Percentiles rank a stretch among this genome's conserved stretches.
phyloP scores from a whole-genome alignment of 164 flowering plant genomes.

The Echeveria elegans region DNA sequence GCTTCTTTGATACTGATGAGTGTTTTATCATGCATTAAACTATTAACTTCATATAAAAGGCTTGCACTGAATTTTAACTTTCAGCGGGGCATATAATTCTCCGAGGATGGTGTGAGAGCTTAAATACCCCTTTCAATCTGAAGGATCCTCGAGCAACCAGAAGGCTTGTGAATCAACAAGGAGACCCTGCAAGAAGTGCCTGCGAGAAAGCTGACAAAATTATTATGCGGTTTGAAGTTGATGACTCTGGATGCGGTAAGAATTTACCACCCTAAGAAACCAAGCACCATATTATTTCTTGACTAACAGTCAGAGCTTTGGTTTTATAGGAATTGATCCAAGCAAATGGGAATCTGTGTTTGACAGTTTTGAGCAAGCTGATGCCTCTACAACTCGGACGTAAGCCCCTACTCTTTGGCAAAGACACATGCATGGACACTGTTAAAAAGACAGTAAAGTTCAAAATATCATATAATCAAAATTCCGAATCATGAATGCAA shows the following conservation, averaged over 20 bases:
- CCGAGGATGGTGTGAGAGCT: conserved; percentile 81
- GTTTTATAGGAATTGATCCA: conserved; percentile 70
- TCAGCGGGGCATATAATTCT: conserved; percentile 82
- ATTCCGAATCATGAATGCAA: not conserved
- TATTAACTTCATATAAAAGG: not conserved
- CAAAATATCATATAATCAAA: not conserved
- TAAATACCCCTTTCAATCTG: conserved; percentile 23
- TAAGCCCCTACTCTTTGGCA: conserved; percentile 26
- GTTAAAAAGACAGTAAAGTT: not conserved
- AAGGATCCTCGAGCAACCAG: conserved; percentile 26
- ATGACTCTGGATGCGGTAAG: conserved; percentile 94
- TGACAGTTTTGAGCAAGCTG: conserved; percentile 99
- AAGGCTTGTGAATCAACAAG: conserved; percentile 42
- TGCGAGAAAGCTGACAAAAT: conserved; percentile 45
- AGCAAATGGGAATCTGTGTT: conserved; percentile 98
- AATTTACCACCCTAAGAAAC: conserved; percentile 1
- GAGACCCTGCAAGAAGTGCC: conserved; percentile 28
- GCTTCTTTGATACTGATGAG: conserved; percentile 7
- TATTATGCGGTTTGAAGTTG: conserved; percentile 81
- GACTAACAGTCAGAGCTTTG: too few species aligned
- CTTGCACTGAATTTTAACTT: conserved; percentile 10
- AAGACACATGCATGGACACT: not conserved
- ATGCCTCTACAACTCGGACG: conserved; percentile 91
- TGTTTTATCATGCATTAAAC: not conserved
- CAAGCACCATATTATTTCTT: not conserved